Conservation (phyloP, 2,329 filamentous ascomycete species). For the Arthrobotrys conoides region DNA sequence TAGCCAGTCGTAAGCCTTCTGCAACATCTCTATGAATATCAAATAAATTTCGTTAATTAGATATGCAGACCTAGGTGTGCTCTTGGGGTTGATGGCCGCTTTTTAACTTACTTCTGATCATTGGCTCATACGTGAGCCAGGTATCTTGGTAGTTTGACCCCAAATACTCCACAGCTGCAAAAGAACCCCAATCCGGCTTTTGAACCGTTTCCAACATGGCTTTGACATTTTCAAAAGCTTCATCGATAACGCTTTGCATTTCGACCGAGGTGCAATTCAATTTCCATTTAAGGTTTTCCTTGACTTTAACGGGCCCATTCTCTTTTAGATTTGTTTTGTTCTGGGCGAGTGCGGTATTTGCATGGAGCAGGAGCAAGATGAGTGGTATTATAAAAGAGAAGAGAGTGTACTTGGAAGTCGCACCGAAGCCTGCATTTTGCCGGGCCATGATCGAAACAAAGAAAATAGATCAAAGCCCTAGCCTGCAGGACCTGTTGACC, state of each 20-base stretch:
- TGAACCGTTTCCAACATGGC: not conserved
- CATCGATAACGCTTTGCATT: not conserved
- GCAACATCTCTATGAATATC: not conserved
- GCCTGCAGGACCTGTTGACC: too few relatives aligned
- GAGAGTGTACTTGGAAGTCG: not conserved
- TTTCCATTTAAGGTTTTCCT: constrained; percentile 9
- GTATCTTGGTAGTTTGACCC: constrained; percentile 12
- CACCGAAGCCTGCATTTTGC: not conserved
- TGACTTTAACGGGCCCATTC: not conserved
- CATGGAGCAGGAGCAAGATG: not conserved
- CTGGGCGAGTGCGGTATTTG: not conserved
- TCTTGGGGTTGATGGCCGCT: too few relatives aligned
- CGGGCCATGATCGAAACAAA: not conserved
- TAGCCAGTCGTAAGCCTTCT: constrained; percentile 9
- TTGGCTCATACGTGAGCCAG: not conserved
- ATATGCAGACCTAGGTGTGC: too few relatives aligned
- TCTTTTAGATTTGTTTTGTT: too few relatives aligned
- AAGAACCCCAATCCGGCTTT: constrained; percentile 12
- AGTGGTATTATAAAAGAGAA: not conserved
- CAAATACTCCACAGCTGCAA: constrained; percentile 31
- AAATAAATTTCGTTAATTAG: not conserved
- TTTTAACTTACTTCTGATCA: constrained; percentile 14
- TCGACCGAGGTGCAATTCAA: not conserved
- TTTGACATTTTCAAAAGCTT: constrained; percentile 1
- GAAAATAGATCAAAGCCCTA: not conserved